Percentiles rank a stretch among this genome's conserved stretches.
Evolutionary conservation across 2,329 filamentous ascomycete genomes (phyloP).

Genomic region (Fusarium ramigenum): DNA sequence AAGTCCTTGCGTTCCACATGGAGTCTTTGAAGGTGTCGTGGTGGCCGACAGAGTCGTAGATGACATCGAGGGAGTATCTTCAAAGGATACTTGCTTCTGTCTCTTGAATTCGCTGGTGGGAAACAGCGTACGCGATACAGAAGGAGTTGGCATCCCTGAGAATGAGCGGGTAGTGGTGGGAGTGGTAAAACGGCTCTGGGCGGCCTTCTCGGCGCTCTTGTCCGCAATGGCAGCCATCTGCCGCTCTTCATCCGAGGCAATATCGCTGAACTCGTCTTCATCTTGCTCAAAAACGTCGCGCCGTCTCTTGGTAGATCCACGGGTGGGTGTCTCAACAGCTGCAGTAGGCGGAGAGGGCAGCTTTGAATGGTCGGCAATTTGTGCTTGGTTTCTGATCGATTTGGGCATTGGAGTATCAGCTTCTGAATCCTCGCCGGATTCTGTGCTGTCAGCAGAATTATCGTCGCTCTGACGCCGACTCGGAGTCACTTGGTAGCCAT

Average conservation of each 20-base stretch:
- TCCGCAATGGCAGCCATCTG: conserved; percentile 51
- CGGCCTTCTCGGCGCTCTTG: conserved; percentile 45
- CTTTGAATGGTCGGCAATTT: neutral
- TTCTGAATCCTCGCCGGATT: conserved; percentile 24
- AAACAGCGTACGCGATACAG: conserved; percentile 51
- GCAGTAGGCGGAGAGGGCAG: neutral
- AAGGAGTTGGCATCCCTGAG: conserved; percentile 47
- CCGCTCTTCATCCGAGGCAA: conserved; percentile 53
- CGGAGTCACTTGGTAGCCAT: conserved; percentile 43
- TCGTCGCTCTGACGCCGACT: conserved; percentile 24
- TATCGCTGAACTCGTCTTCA: conserved; percentile 46
- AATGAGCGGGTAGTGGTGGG: conserved; percentile 38
- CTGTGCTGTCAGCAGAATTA: conserved; percentile 8
- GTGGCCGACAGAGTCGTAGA: conserved; percentile 21
- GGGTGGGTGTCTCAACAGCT: conserved; percentile 30
- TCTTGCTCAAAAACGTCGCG: conserved; percentile 41
- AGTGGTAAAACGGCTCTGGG: conserved; percentile 37
- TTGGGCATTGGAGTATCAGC: neutral
- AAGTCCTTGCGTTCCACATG: neutral
- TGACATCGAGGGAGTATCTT: conserved; percentile 29
- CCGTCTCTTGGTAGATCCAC: conserved; percentile 44
- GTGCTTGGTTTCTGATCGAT: neutral
- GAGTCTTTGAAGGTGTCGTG: conserved; percentile 21
- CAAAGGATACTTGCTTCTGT: conserved; percentile 47
- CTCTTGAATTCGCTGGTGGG: conserved; percentile 44